Evolutionary conservation across 305 asterid species (phyloP).

Genomic region (Stenogyne calaminthoides): DNA sequence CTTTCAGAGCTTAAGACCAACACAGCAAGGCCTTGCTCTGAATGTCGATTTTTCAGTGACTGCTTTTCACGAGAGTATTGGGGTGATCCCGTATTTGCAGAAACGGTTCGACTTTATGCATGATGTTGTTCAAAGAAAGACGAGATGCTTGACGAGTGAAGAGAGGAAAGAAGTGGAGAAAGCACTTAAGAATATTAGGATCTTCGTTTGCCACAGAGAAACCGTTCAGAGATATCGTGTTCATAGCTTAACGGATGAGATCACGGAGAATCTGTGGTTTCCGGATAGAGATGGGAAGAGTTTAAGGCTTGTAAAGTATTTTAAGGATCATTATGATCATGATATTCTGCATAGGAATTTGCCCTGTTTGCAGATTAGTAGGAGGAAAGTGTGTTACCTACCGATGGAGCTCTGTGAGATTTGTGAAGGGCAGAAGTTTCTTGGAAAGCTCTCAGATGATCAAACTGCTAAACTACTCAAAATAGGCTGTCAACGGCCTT

Average conservation of each 20-base stretch:
- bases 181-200: constrained; percentile 71
- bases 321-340: constrained; percentile 79
- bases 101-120: constrained; percentile 68
- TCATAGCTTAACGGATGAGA: constrained; percentile 66
- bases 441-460: constrained; percentile 90
- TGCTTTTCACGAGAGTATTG: constrained; percentile 90
- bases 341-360: constrained; percentile 66
- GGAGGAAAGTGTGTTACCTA: constrained; percentile 84
- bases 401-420: constrained; percentile 98
- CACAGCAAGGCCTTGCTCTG: constrained; percentile 91
- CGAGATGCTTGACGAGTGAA: constrained; percentile 45
- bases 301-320: constrained; percentile 61
- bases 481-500: constrained; percentile 87
- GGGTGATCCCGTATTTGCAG: constrained; percentile 78
- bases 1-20: constrained; percentile 91
- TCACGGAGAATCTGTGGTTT: constrained; percentile 65
- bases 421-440: constrained; percentile 97
- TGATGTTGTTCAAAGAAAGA: constrained; percentile 44
- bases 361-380: constrained; percentile 88
- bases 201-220: constrained; percentile 87
- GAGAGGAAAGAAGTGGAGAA: constrained; percentile 81
- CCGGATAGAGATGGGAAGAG: constrained; percentile 75
- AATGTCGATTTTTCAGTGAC: constrained; percentile 91
- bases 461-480: constrained; percentile 80
- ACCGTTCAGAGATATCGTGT: constrained; percentile 82